phyloP scores from a whole-genome alignment of 345 rosid species.

The Iberis pinnata region DNA sequence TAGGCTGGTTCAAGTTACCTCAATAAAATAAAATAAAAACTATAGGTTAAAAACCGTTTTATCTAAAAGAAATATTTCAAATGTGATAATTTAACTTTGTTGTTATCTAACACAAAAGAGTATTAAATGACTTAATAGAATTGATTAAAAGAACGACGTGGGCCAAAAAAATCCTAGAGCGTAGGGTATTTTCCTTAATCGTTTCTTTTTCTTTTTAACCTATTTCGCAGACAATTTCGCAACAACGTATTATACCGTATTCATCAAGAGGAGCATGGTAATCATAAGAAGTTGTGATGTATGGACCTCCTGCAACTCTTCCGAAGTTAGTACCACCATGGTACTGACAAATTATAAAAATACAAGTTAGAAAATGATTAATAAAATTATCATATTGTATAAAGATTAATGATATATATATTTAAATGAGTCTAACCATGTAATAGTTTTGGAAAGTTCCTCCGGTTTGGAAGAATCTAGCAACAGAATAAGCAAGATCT shows the following conservation, averaged over 20 bases:
- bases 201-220: too few species aligned
- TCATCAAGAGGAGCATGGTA: slow-evolving; percentile 60
- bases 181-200: too few species aligned
- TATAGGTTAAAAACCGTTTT: too few species aligned
- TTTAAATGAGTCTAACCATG: slow-evolving; percentile 37
- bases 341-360: slow-evolving; percentile 29
- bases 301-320: slow-evolving; percentile 57
- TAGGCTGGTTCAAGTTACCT: slow-evolving; percentile 74
- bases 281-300: slow-evolving; percentile 54
- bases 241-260: slow-evolving; percentile 43
- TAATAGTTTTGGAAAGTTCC: slow-evolving; percentile 62
- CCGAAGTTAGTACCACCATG: slow-evolving; percentile 73
- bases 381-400: background rate
- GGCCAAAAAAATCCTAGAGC: too few species aligned
- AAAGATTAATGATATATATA: background rate
- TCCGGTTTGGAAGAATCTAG: slow-evolving; percentile 47
- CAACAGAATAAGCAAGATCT: slow-evolving; percentile 53
- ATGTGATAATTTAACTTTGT: background rate
- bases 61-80: background rate
- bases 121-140: too few species aligned
- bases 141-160: too few species aligned
- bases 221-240: too few species aligned
- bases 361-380: background rate
- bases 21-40: background rate
- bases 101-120: too few species aligned